phyloP scores from a whole-genome alignment of 257 asterid genomes.

The Nicotiana obtusifolia region DNA sequence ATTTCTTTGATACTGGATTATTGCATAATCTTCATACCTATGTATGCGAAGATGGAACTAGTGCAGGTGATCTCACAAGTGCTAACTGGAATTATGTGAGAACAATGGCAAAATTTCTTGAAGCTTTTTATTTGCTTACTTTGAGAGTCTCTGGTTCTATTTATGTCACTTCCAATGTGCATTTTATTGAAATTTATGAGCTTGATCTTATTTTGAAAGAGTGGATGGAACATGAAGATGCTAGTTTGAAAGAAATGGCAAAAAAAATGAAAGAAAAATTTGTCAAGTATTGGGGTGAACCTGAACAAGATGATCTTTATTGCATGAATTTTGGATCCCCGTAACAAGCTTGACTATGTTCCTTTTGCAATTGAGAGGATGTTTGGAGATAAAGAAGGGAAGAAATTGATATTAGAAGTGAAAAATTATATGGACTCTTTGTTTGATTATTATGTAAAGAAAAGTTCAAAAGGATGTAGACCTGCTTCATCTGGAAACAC shows the following conservation, averaged over 20 bases:
- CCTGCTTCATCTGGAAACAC: neutral
- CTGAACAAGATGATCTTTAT: neutral
- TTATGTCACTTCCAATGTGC: neutral
- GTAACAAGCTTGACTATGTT: neutral
- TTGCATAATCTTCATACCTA: neutral
- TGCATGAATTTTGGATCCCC: neutral
- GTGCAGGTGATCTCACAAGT: neutral
- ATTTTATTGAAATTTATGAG: neutral
- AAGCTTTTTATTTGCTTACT: neutral
- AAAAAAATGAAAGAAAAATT: neutral
- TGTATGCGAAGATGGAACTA: neutral
- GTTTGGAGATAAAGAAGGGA: neutral
- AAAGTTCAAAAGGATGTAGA: neutral
- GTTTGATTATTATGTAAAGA: neutral
- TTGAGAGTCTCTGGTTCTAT: neutral
- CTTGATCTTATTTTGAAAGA: neutral
- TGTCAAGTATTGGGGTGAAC: constrained; percentile 1
- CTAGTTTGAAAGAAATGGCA: neutral
- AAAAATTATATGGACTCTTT: neutral
- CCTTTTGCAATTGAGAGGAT: neutral
- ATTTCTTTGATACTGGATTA: neutral
- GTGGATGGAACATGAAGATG: neutral
- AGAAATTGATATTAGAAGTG: neutral
- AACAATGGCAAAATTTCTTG: neutral
- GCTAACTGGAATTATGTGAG: constrained; percentile 4